Percentiles rank a stretch among this genome's conserved stretches.
Evolutionary conservation across 306 rosid genomes (phyloP).

Genomic region (Casuarina equisetifolia): DNA sequence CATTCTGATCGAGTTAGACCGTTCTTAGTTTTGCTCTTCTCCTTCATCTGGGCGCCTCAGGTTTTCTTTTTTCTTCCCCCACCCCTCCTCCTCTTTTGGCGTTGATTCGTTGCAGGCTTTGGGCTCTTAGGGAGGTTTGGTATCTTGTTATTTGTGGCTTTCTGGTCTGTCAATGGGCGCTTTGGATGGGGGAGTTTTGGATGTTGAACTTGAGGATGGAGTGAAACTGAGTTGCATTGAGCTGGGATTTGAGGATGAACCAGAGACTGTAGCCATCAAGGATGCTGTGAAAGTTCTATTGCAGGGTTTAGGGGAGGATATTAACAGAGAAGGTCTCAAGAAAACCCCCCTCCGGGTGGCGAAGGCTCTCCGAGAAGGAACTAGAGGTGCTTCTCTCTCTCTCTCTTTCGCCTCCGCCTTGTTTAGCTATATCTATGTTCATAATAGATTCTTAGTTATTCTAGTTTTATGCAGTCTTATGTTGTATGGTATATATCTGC

Average conservation of each 20-base stretch:
- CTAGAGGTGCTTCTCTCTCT: conserved; percentile 54
- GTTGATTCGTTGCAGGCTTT: neutral
- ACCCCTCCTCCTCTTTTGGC: too few species aligned
- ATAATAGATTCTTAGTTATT: neutral
- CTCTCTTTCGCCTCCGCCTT: neutral
- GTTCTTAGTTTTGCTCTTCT: neutral
- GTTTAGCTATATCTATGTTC: neutral
- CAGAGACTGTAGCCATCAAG: conserved; percentile 50
- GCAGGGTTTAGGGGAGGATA: conserved; percentile 81
- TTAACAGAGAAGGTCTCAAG: conserved; percentile 76
- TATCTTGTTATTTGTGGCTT: conserved; percentile 26
- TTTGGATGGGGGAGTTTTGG: conserved; percentile 68
- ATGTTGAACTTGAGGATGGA: conserved; percentile 64
- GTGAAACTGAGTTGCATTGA: conserved; percentile 37
- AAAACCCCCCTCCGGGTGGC: conserved; percentile 96
- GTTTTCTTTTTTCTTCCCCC: neutral
- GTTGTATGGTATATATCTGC: too few species aligned
- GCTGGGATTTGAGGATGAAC: conserved; percentile 48
- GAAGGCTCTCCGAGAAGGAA: conserved; percentile 91
- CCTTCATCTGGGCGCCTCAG: conserved; percentile 17
- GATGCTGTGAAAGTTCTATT: conserved; percentile 79
- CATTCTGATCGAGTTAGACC: neutral
- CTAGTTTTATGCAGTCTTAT: neutral
- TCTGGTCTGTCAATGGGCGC: conserved; percentile 64
- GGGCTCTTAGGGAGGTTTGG: conserved; percentile 12